phyloP scores from a whole-genome alignment of 2,329 filamentous ascomycete genomes.

The Colletotrichum eremochloae region DNA sequence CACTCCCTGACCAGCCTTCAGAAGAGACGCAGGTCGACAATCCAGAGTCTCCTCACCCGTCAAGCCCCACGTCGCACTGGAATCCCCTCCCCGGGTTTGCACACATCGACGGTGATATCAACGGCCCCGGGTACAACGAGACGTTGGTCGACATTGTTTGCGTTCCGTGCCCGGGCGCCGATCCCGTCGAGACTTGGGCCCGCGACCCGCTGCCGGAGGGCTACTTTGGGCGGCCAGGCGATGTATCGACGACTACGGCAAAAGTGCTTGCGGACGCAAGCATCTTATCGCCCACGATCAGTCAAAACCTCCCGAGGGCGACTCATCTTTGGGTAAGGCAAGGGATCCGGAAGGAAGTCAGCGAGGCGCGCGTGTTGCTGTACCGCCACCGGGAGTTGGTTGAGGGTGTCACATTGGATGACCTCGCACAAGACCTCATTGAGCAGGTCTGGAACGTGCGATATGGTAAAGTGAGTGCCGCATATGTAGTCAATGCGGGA shows the following conservation, averaged over 20 bases:
- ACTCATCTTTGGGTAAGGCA: conserved; percentile 66
- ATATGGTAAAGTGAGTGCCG: conserved; percentile 46
- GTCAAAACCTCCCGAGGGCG: conserved; percentile 46
- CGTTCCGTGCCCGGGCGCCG: conserved; percentile 66
- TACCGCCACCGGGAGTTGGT: conserved; percentile 62
- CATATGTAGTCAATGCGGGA: conserved; percentile 14
- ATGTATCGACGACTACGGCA: conserved; percentile 43
- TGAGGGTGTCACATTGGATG: conserved; percentile 58
- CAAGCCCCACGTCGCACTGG: conserved; percentile 43
- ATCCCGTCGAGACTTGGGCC: conserved; percentile 67
- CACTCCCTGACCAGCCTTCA: conserved; percentile 3
- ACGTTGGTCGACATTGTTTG: conserved; percentile 67
- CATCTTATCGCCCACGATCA: conserved; percentile 32
- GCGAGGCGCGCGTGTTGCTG: conserved; percentile 63
- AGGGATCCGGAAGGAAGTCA: conserved; percentile 63
- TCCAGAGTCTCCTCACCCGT: background rate
- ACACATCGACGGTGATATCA: conserved; percentile 58
- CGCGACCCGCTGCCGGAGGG: conserved; percentile 62
- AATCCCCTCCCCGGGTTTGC: conserved; percentile 55
- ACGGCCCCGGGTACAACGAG: conserved; percentile 62
- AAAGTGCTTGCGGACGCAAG: conserved; percentile 49
- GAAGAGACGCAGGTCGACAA: conserved; percentile 14
- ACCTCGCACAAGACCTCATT: conserved; percentile 62
- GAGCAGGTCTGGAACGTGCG: conserved; percentile 57
- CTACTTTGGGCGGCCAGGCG: conserved; percentile 57